A percentile compares a stretch with the other conserved stretches of the same genome.
Evolutionary conservation across 768 basidiomycete genomes (phyloP).

Genomic region (Rickenella mellea): DNA sequence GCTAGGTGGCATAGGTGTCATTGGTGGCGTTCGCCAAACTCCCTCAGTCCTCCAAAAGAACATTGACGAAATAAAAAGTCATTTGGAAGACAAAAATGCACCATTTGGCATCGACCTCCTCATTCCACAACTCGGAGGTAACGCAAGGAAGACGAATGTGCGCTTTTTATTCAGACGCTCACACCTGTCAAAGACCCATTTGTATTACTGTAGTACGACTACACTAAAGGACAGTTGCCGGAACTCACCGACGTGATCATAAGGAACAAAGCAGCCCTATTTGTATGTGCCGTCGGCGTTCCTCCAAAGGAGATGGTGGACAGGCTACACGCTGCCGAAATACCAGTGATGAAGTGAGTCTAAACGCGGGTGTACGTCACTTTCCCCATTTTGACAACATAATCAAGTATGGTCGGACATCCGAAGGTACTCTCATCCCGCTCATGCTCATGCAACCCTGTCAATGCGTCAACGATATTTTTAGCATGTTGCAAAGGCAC

Average conservation of each 20-base stretch:
- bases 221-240: constrained; percentile 68
- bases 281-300: constrained; percentile 79
- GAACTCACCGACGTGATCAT: constrained; percentile 77
- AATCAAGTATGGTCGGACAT: constrained; percentile 67
- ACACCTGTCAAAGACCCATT: neutral
- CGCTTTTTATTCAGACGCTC: constrained; percentile 4
- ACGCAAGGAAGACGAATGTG: constrained; percentile 75
- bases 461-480: constrained; percentile 2
- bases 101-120: constrained; percentile 80
- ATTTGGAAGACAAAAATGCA: constrained; percentile 65
- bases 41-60: constrained; percentile 59
- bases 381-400: neutral
- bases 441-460: constrained; percentile 1
- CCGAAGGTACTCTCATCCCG: constrained; percentile 52
- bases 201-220: constrained; percentile 40
- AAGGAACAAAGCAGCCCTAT: constrained; percentile 59
- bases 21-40: constrained; percentile 71
- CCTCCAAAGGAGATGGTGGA: constrained; percentile 79
- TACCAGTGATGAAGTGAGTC: constrained; percentile 78
- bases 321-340: constrained; percentile 67
- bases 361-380: constrained; percentile 1
- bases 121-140: constrained; percentile 74
- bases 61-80: constrained; percentile 64
- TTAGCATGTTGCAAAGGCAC: constrained; percentile 65
- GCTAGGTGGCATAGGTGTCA: constrained; percentile 72